Evolutionary conservation across 352 stramenopile genomes (phyloP).

Genomic region (Aphanomyces astaci): DNA sequence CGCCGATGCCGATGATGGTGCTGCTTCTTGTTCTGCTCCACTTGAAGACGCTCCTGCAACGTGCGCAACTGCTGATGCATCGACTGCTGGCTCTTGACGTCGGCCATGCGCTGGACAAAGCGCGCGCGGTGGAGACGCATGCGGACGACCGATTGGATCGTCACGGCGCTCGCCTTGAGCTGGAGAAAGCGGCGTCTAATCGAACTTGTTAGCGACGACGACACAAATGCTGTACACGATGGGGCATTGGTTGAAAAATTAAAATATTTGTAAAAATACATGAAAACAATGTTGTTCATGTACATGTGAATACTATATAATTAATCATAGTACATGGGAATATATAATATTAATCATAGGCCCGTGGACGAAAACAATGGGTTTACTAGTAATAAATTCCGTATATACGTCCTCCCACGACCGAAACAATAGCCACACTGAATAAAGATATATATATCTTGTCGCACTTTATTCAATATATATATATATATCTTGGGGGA

Average conservation of each 20-base stretch:
- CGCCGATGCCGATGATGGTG: constrained; percentile 26
- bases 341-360: too few species aligned
- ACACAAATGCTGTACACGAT: background rate
- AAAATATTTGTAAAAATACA: too few species aligned
- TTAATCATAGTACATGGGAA: too few species aligned
- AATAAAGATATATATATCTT: too few species aligned
- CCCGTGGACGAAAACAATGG: too few species aligned
- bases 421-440: too few species aligned
- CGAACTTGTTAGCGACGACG: background rate
- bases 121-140: constrained; percentile 56
- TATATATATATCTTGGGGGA: constrained; percentile 2
- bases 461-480: too few species aligned
- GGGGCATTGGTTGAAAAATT: too few species aligned
- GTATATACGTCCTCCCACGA: too few species aligned
- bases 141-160: constrained; percentile 53
- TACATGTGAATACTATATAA: too few species aligned
- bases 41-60: constrained; percentile 50
- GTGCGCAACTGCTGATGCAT: constrained; percentile 51
- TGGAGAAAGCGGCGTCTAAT: constrained; percentile 45
- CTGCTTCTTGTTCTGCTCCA: constrained; percentile 49
- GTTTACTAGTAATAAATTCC: too few species aligned
- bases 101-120: constrained; percentile 41
- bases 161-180: constrained; percentile 40
- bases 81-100: constrained; percentile 49
- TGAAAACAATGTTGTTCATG: too few species aligned